These are phyloP conservation scores for Vaucheria bursata DNA, from an alignment of 352 stramenopile species.

Conservation along the genomic window DNA sequence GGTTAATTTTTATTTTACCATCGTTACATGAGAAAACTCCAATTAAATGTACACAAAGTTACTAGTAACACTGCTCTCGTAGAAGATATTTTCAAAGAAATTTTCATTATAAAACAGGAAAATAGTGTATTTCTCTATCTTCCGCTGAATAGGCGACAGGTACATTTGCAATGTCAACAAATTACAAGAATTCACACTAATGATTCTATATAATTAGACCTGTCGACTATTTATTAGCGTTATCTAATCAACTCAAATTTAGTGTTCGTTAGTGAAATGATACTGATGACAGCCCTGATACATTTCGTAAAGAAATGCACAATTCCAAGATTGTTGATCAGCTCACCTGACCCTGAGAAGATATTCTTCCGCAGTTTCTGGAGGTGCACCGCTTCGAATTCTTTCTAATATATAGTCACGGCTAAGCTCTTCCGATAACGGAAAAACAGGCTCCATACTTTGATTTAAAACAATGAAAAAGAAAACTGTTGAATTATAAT, in stretches of 20 bases:
- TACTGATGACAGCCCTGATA: background rate
- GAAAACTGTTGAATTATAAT: background rate
- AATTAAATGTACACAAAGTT: too few relatives aligned
- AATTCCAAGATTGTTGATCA: background rate
- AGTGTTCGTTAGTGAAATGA: background rate
- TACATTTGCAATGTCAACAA: background rate
- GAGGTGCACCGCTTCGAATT: conserved; percentile 17
- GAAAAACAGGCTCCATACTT: conserved; percentile 7
- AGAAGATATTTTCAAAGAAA: too few relatives aligned
- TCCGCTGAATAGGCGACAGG: background rate
- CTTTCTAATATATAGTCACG: conserved; percentile 15
- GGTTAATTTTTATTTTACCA: too few relatives aligned
- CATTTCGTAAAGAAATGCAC: background rate
- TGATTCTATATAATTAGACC: background rate
- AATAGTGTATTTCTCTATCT: too few relatives aligned
- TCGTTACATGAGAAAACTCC: too few relatives aligned
- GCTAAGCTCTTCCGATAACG: background rate
- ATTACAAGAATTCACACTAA: background rate
- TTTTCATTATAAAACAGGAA: too few relatives aligned
- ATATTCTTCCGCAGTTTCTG: conserved; percentile 35
- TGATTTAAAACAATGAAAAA: too few relatives aligned
- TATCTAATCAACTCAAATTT: background rate
- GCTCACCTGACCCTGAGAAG: conserved; percentile 33
- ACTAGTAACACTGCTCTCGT: too few relatives aligned
- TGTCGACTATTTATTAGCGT: background rate